A percentile compares a stretch with the other conserved stretches of the same genome.
These are phyloP conservation scores for Aspergillus steynii DNA, from an alignment of 495 filamentous ascomycete genomes.

Conservation along the genomic window DNA sequence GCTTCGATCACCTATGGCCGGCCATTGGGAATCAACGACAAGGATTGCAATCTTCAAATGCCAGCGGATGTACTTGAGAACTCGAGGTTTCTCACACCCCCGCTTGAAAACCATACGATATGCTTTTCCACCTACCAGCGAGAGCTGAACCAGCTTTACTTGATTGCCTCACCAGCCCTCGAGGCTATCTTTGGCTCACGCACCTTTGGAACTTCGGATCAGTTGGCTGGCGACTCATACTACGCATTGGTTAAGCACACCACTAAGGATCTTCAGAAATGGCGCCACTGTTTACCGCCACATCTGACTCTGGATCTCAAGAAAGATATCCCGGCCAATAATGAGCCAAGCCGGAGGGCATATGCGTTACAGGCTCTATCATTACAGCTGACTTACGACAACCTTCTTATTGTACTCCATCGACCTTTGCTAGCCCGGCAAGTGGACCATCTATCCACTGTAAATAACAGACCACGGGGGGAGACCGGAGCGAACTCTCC, in stretches of 20 bases:
- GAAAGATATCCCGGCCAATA: conserved; percentile 20
- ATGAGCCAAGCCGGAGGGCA: conserved; percentile 18
- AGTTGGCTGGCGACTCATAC: conserved; percentile 21
- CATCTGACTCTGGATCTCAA: conserved; percentile 25
- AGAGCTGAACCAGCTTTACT: conserved; percentile 33
- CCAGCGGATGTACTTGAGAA: conserved; percentile 30
- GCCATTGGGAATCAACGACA: conserved; percentile 36
- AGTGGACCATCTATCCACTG: conserved; percentile 24
- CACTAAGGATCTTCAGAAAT: conserved; percentile 24
- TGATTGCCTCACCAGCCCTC: conserved; percentile 31
- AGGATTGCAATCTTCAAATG: conserved; percentile 36
- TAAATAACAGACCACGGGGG: conserved; percentile 4
- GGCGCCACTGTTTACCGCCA: conserved; percentile 23
- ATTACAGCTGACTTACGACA: conserved; percentile 36
- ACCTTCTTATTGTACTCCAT: conserved; percentile 35
- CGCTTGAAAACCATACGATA: conserved; percentile 6
- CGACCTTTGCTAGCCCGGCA: conserved; percentile 31
- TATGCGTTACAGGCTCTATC: conserved; percentile 31
- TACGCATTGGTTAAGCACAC: conserved; percentile 22
- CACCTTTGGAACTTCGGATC: conserved; percentile 19
- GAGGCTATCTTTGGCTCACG: conserved; percentile 33
- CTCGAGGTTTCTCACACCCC: conserved; percentile 18
- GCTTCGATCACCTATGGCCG: conserved; percentile 37
- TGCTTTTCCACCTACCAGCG: conserved; percentile 36
- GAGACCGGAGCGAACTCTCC: conserved; percentile 8